Evolutionary conservation across 371 early-diverging fungal genomes (phyloP).

Genomic region (Chytridium lagenaria): DNA sequence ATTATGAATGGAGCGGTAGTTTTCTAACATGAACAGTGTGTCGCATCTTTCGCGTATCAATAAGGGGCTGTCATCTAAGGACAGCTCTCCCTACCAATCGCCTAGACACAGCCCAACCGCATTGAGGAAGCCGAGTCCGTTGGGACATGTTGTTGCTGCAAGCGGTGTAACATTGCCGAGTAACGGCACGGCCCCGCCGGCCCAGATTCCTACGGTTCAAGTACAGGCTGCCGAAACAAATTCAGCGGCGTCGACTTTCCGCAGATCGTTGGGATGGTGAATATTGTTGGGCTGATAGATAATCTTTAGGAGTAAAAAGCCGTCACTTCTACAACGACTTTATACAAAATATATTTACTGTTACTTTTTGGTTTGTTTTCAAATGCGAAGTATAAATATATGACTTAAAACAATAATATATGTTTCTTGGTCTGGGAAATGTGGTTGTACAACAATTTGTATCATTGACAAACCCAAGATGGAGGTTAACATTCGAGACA

Average conservation of each 20-base stretch:
- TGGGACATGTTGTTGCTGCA: neutral
- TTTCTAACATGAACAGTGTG: constrained; percentile 47
- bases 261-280: constrained; percentile 9
- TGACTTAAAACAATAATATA: neutral
- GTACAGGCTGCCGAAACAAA: neutral
- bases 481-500: neutral
- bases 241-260: neutral
- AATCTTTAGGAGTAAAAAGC: too few species aligned
- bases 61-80: constrained; percentile 3
- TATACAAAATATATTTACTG: too few species aligned
- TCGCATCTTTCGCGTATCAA: constrained; percentile 45
- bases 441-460: too few species aligned
- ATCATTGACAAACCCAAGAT: neutral
- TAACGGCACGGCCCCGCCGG: neutral
- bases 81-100: constrained; percentile 13
- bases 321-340: too few species aligned
- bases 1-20: constrained; percentile 52
- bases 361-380: too few species aligned
- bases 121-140: neutral
- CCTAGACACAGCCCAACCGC: constrained; percentile 5
- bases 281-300: too few species aligned
- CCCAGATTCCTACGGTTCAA: too few species aligned
- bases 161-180: neutral
- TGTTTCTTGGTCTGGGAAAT: too few species aligned
- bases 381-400: too few species aligned